Evolutionary conservation across 257 asterid genomes (phyloP), one percentile per base, ranked within the genome.

Genomic region (Marsdenia floribunda): DNA sequence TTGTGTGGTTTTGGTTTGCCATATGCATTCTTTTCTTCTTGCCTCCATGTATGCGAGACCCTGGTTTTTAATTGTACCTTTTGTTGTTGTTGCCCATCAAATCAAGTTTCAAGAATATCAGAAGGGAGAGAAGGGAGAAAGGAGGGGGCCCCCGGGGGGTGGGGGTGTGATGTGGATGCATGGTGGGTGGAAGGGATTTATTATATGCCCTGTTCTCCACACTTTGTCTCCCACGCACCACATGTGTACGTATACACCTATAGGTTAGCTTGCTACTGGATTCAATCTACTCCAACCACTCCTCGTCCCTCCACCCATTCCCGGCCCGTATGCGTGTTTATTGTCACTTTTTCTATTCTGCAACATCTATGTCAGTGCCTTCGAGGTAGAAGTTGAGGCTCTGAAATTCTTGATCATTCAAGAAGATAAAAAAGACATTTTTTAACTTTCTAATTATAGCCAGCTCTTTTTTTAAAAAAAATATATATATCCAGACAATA

Each of bases 61-160:
- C 14, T 44, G 57, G 8, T 50, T 47, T 14, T 14, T 52, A 18
- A 8, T 46, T 6, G 46, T 69, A 5, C 52, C 7, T 68, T 14
- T 52, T 19, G 33, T 69, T 22, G 5, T 44, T 76, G 69, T 46
- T 76, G 60, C 70, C 38, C 46, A 68, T 70, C 80, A 29, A 76
- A 69, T 60, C 67, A 29, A 60, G 18, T 26, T 60, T 60, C 21
- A 29, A 26, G 66, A 53, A 53, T 3, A 76, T 76, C 75, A 68
- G 7, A 42, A 22, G 2, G 5, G n/a, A 49, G 1, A 13, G 14
- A 1, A 38, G 9, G n/a, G n/a, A n/a, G n/a, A n/a, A n/a, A 18
- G 50, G 0, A 12, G 2, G 37, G 42, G 24, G 2, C 5, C 22
- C 2, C 22, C 2, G 13, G 33, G 6, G 5, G 16, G 0, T 2